phyloP scores from a whole-genome alignment of 2,329 filamentous ascomycete genomes.

The Coniochaeta sp. region DNA sequence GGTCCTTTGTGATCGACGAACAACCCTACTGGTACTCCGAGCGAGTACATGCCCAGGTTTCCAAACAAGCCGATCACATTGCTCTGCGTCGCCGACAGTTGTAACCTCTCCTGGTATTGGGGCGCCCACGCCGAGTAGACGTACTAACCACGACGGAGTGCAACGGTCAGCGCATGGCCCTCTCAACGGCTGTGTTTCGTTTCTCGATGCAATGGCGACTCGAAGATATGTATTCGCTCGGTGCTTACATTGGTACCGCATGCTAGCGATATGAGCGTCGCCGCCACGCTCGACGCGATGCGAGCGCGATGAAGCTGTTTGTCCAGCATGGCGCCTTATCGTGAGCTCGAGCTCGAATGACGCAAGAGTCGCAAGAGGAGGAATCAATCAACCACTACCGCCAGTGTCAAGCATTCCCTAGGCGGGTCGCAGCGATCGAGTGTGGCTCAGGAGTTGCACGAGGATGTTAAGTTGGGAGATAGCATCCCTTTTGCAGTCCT shows the following conservation, averaged over 20 bases:
- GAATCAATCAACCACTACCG: not conserved
- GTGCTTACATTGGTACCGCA: slow-evolving; percentile 81
- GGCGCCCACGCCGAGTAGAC: slow-evolving; percentile 97
- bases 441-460: not conserved
- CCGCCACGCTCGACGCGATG: slow-evolving; percentile 75
- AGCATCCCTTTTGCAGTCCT: not conserved
- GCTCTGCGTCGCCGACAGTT: slow-evolving; percentile 83
- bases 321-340: slow-evolving; percentile 3
- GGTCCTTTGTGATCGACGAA: slow-evolving; percentile 80
- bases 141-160: slow-evolving; percentile 54
- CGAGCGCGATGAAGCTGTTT: slow-evolving; percentile 53
- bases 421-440: not conserved
- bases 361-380: not conserved
- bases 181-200: not conserved
- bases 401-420: not conserved
- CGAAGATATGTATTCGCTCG: not conserved
- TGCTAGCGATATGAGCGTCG: slow-evolving; percentile 76
- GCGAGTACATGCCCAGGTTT: slow-evolving; percentile 90
- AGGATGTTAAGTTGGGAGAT: not conserved
- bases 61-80: slow-evolving; percentile 83
- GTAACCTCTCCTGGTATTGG: slow-evolving; percentile 81
- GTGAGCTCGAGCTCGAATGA: not conserved
- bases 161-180: not conserved
- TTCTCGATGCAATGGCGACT: not conserved
- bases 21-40: slow-evolving; percentile 83